Base-by-base conservation (phyloP, 129 eudicot genomes). In the Flaveria bidentis region DNA sequence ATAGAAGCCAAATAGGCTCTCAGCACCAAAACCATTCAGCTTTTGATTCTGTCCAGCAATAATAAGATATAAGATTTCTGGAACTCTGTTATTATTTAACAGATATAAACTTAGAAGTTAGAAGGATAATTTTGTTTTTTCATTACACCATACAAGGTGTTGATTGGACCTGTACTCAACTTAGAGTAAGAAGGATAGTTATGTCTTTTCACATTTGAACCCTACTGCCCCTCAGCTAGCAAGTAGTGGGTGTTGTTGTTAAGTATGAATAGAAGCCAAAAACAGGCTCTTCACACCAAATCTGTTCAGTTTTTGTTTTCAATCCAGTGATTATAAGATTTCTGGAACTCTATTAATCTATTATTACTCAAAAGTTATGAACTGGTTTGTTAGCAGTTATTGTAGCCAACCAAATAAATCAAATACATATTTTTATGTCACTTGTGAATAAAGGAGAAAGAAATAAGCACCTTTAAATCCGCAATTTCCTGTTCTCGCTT, bases 401-500 rank as follows among this genome's bases (percentile, higher is more conserved):
- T 26, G 17, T 61, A 60, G 26, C 26, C 9, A 13, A 20, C 13
- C 28, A 6, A 1, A 60, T 60, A 23, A 61, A 61, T 61, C 17
- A 10, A 28, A 25, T 26, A 61, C 5, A 13, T 26, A 2, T 26
- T 60, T 61, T 22, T 26, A 0, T 26, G 28, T 61, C 67, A 25
- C 49, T 62, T 57, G 60, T 39, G 57, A 56, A 60, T n/a, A 69
- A 58, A 55, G 67, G 20, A 69, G 41, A 44, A 55, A 28, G 17
- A 30, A 65, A 74, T 12, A 74, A 55, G 44, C 74, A 89, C 99
- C 97, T 91, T 91, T 85, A 95, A 74, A 70, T 95, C 97, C 10
- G 95, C 96, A 77, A 89, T 92, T 87, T 95, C 99, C 86, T 89
- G 96, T 83, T 91, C 99, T 16, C 99, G 87, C 60, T 95, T 95